Conservation (phyloP, 768 basidiomycete species). For the Rhodotorula babjevae region DNA sequence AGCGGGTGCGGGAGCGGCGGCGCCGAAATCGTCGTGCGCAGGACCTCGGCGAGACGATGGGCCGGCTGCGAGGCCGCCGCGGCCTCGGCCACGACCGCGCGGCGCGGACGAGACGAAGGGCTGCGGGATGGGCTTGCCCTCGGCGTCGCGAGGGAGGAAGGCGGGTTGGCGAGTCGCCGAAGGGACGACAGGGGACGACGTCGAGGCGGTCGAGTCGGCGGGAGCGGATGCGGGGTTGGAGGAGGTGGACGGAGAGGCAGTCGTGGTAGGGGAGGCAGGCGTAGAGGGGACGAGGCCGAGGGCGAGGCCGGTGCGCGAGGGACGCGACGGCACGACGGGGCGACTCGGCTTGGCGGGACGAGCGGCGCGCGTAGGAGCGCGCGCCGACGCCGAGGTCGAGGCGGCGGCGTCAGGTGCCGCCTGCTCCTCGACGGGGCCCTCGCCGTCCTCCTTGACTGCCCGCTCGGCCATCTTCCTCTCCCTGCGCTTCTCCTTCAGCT, state of each 20-base stretch:
- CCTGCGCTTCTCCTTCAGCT: constrained; percentile 2
- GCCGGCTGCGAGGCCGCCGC: neutral
- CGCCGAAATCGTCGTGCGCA: neutral
- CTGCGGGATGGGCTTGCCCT: neutral
- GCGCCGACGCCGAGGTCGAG: neutral
- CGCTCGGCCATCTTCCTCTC: neutral
- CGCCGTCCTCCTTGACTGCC: neutral
- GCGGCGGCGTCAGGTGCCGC: neutral
- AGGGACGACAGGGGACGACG: constrained; percentile 1
- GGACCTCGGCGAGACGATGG: neutral
- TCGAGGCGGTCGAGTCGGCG: neutral
- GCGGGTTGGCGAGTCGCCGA: neutral
- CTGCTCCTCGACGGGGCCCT: neutral
- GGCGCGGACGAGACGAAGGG: neutral
- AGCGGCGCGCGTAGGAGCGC: neutral
- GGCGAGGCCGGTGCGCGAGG: constrained; percentile 10
- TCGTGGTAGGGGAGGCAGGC: neutral
- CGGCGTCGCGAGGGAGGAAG: neutral
- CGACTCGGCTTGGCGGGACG: neutral
- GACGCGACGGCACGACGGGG: constrained; percentile 16
- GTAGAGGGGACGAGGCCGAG: constrained; percentile 16
- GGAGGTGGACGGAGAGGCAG: neutral
- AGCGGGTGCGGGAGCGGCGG: neutral
- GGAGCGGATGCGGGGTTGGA: neutral
- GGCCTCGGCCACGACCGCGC: neutral